These are phyloP conservation scores for Termitomyces sp. DNA, from an alignment of 768 basidiomycete species.

Conservation along the genomic window DNA sequence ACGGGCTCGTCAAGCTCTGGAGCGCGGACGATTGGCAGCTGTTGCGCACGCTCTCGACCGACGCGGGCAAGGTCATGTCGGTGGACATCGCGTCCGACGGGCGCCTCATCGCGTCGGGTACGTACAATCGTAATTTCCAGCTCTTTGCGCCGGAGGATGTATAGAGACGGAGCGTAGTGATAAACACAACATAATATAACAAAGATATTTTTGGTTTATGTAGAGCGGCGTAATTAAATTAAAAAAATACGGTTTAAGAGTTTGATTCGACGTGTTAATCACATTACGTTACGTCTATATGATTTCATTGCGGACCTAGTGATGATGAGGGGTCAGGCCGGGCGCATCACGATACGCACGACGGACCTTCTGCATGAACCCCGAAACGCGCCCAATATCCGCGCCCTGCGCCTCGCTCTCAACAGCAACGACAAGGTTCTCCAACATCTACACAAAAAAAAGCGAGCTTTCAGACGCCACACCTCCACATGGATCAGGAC, in stretches of 20 bases:
- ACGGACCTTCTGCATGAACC: conserved; percentile 83
- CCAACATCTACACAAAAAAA: conserved; percentile 56
- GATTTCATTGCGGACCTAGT: conserved; percentile 55
- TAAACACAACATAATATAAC: conserved; percentile 7
- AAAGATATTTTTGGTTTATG: neutral
- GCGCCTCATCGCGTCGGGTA: conserved; percentile 80
- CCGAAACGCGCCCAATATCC: conserved; percentile 81
- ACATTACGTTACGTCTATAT: conserved; percentile 26
- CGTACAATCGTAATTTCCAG: conserved; percentile 93
- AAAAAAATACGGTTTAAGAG: neutral
- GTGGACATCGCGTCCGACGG: conserved; percentile 87
- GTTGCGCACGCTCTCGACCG: conserved; percentile 81
- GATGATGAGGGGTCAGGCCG: too few relatives aligned
- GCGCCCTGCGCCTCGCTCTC: conserved; percentile 82
- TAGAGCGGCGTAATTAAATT: too few relatives aligned
- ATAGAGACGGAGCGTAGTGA: conserved; percentile 14
- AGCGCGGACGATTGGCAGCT: conserved; percentile 98
- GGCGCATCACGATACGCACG: neutral
- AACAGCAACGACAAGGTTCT: conserved; percentile 78
- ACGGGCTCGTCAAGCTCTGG: conserved; percentile 94
- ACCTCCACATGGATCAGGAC: too few relatives aligned
- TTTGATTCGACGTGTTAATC: conserved; percentile 1
- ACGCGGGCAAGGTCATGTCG: conserved; percentile 98
- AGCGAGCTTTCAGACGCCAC: too few relatives aligned
- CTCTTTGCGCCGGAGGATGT: conserved; percentile 78